These are phyloP conservation scores for Pezicula rhizophila DNA, from an alignment of 2,329 filamentous ascomycete species.

Conservation along the genomic window DNA sequence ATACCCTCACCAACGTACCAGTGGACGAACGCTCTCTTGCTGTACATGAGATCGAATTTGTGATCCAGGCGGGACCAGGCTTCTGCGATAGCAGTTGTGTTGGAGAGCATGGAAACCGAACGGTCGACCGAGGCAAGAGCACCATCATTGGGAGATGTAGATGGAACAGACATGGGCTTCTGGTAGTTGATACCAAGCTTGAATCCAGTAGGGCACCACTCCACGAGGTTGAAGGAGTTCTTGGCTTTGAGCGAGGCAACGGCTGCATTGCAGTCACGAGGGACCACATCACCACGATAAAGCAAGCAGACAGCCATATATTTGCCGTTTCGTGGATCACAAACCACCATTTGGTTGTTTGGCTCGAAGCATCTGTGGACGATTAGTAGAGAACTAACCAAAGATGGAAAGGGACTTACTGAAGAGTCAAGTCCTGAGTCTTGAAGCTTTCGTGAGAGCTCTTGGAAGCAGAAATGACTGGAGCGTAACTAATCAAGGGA, in stretches of 20 bases:
- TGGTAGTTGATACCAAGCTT: slow-evolving; percentile 65
- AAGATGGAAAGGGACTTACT: slow-evolving; percentile 36
- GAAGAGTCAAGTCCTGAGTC: slow-evolving; percentile 57
- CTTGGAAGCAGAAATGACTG: slow-evolving; percentile 54
- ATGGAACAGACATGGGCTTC: slow-evolving; percentile 46
- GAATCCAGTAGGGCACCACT: slow-evolving; percentile 66
- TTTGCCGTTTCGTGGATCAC: slow-evolving; percentile 59
- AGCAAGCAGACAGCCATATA: slow-evolving; percentile 64
- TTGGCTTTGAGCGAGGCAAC: slow-evolving; percentile 59
- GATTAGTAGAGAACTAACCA: slow-evolving; percentile 5
- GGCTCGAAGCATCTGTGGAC: slow-evolving; percentile 50
- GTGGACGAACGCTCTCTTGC: slow-evolving; percentile 64
- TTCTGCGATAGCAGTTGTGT: slow-evolving; percentile 61
- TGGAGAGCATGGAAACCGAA: slow-evolving; percentile 56
- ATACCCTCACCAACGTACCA: slow-evolving; percentile 68
- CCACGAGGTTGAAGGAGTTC: slow-evolving; percentile 58
- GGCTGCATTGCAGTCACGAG: slow-evolving; percentile 53
- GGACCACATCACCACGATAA: slow-evolving; percentile 61
- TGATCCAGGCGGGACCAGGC: slow-evolving; percentile 59
- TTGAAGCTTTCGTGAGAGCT: slow-evolving; percentile 62
- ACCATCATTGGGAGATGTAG: slow-evolving; percentile 29
- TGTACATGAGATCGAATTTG: slow-evolving; percentile 67
- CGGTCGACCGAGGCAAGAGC: slow-evolving; percentile 49
- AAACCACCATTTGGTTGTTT: slow-evolving; percentile 66
- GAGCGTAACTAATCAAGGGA: slow-evolving; percentile 59